Evolutionary conservation across 345 rosid species (phyloP), one percentile per base, ranked within the genome.

Genomic region (Boechera retrofracta): DNA sequence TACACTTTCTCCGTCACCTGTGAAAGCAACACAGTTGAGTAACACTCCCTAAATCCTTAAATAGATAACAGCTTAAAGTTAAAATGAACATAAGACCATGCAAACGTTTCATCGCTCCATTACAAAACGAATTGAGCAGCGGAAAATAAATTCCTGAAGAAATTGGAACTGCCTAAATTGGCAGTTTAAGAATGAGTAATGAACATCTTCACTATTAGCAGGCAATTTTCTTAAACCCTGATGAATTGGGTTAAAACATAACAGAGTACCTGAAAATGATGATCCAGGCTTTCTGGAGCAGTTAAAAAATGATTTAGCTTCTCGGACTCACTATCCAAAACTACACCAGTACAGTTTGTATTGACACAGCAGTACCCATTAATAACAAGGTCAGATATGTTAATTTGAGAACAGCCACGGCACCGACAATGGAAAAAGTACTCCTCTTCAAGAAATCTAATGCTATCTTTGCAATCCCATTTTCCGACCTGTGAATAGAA

Each of bases 381-480:
- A 58, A 88, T 70, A 78, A 85, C 86, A 74, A 94, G 89, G 81
- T 91, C 96, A 31, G 90, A 81, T 49, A 83, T 48, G 83, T 87
- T 88, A 64, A 87, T 35, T 70, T 73, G 80, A 42, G 91, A 86
- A 82, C 94, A 93, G 67, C 98, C 86, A 73, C 66, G 72, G 76
- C 98, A 93, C 29, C 16, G 83, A 66, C 97, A 94, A 73, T 15
- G 78, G 80, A 94, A 94, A 59, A 81, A 87, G 77, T 94, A 94
- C 60, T 85, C 87, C 67, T 88, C 90, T 77, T 86, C 82, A 75
- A 94, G 87, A 84, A 91, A 84, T 68, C 82, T 84, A 61, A 81
- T 78, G 69, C 98, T 92, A 74, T 87, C 88, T 79, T 80, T 74
- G 77, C 90, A 78, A 75, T 85, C 88, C 90, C 83, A 84, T 77